Conservation (phyloP, 495 filamentous ascomycete species). For the Darksidea phi region DNA sequence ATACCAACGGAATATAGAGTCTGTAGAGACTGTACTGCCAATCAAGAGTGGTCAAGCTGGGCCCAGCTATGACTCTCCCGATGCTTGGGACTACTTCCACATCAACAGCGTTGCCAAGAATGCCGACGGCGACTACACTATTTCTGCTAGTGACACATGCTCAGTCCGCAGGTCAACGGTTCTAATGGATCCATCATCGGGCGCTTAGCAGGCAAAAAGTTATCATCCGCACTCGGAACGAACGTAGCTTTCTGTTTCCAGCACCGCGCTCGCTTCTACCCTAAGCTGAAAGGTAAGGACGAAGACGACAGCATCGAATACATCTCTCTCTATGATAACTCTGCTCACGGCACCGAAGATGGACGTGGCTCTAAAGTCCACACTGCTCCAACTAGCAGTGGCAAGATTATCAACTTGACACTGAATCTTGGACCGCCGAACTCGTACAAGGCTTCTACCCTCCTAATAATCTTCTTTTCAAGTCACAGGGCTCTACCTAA, state of each 20-base stretch:
- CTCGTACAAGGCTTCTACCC: constrained; percentile 44
- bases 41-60: constrained; percentile 55
- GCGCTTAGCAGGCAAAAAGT: constrained; percentile 48
- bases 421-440: constrained; percentile 42
- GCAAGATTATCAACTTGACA: constrained; percentile 50
- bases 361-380: constrained; percentile 27
- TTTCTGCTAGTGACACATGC: constrained; percentile 48
- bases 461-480: constrained; percentile 40
- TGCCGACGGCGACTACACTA: constrained; percentile 43
- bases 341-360: constrained; percentile 36
- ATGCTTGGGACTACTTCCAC: constrained; percentile 46
- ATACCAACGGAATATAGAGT: constrained; percentile 43
- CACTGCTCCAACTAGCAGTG: constrained; percentile 44
- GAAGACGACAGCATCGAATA: constrained; percentile 20
- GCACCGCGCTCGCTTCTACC: constrained; percentile 52
- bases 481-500: constrained; percentile 52
- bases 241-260: constrained; percentile 55
- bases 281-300: constrained; percentile 5
- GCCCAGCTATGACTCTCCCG: constrained; percentile 43
- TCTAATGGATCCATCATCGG: constrained; percentile 46
- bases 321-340: constrained; percentile 46
- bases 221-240: constrained; percentile 47
- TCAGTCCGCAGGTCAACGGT: constrained; percentile 43
- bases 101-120: constrained; percentile 46
- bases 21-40: constrained; percentile 54